Evolutionary conservation across 1,139 yeast genomes (phyloP), one percentile per base, ranked within the genome.

Genomic region (Saccharomyces hybrid): DNA sequence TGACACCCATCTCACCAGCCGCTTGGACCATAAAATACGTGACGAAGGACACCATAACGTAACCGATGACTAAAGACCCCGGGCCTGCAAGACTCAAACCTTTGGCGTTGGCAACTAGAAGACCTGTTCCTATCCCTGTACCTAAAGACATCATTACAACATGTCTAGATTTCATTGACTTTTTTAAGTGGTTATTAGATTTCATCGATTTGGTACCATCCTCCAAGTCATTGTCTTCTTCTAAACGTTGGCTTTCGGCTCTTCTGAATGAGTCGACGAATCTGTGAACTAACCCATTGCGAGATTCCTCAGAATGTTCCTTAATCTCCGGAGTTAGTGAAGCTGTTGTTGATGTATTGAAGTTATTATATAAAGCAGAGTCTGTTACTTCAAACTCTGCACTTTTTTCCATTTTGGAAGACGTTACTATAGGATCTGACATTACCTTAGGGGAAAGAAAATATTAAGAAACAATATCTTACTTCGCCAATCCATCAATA

Each of bases 61-160:
- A 87, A 54, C 89, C 88, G 54, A 84, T 80, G 48, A 88, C 70
- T 42, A 88, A 73, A 31, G 88, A 84, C 3, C 87, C 93, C 2
- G 95, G 95, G 25, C 96, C 96, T 55, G 91, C 91, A 27, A 77
- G 74, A 29, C 73, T 69, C 60, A 88, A 74, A 5, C 89, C 80
- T 23, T 76, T 73, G 46, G 95, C 96, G 19, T 86, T 78, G 48
- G 95, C 95, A 47, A 88, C 83, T 56, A 82, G 77, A 50, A 86
- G 72, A 52, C 93, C 93, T 7, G 88, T 83, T 71, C 96, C 96
- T 54, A 88, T 85, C 59, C 90, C 85, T 19, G 93, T 87, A 23
- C 95, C 95, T 52, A 88, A 76, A 47, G 95, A 86, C 64, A 88
- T 86, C 84, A 84, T 80, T 62, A 82, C 80, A 56, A 79, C 66